Evolutionary conservation across 306 rosid genomes (phyloP).

Genomic region (Dalbergia oliveri): DNA sequence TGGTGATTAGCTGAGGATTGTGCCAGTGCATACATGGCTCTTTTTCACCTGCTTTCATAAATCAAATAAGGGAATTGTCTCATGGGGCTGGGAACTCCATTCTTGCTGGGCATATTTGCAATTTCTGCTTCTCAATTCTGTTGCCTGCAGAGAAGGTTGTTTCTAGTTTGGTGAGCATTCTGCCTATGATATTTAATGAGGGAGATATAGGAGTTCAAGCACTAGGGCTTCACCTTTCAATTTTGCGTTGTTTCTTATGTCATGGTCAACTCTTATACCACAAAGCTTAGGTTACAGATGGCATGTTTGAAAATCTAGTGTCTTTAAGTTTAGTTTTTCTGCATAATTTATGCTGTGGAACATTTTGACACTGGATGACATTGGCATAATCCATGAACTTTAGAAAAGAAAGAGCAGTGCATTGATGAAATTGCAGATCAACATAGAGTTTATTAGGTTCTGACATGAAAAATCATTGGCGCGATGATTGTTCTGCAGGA

Average conservation of each 20-base stretch:
- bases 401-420: slow-evolving; percentile 1
- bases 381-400: slow-evolving; percentile 9
- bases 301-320: slow-evolving; percentile 11
- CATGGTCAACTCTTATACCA: neutral
- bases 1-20: slow-evolving; percentile 8
- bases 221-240: neutral
- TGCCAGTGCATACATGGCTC: neutral
- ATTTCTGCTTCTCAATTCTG: slow-evolving; percentile 21
- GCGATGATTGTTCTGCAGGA: slow-evolving; percentile 58
- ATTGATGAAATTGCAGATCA: slow-evolving; percentile 21
- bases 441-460: slow-evolving; percentile 13
- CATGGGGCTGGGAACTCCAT: neutral
- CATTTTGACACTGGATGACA: neutral
- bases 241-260: slow-evolving; percentile 9
- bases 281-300: neutral
- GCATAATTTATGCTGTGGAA: slow-evolving; percentile 4
- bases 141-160: neutral
- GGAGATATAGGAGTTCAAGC: neutral
- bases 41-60: neutral
- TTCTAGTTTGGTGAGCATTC: slow-evolving; percentile 6
- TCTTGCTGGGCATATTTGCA: neutral
- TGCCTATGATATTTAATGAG: neutral
- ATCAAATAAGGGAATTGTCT: neutral
- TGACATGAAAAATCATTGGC: slow-evolving; percentile 21
- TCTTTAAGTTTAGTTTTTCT: slow-evolving; percentile 23